A percentile compares a stretch with the other conserved stretches of the same genome.
phyloP scores from a whole-genome alignment of 768 basidiomycete species.

The Boletellus ananas region DNA sequence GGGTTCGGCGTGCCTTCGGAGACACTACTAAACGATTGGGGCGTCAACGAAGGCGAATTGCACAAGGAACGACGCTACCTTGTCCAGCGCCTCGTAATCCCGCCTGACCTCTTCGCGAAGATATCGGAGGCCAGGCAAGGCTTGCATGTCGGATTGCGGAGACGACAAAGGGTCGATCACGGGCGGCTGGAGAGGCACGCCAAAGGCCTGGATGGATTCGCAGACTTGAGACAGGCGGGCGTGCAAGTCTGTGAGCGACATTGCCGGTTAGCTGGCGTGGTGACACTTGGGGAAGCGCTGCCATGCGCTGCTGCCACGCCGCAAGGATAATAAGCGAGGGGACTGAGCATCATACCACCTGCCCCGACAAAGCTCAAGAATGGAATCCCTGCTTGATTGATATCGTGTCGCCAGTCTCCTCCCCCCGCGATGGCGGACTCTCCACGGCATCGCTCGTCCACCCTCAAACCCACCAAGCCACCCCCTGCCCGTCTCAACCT shows the following conservation, averaged over 20 bases:
- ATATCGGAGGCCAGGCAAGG: conserved; percentile 38
- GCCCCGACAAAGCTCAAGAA: neutral
- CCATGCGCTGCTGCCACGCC: too few species aligned
- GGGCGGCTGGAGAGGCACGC: conserved; percentile 24
- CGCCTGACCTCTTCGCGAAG: conserved; percentile 41
- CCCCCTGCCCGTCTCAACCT: conserved; percentile 8
- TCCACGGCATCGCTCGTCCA: conserved; percentile 21
- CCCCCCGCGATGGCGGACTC: conserved; percentile 4
- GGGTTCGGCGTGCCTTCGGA: conserved; percentile 34
- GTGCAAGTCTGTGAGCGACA: conserved; percentile 1
- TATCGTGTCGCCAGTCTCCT: neutral
- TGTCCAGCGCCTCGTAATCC: conserved; percentile 41
- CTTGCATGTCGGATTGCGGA: conserved; percentile 6
- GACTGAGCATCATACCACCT: too few species aligned
- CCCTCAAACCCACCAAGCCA: conserved; percentile 8
- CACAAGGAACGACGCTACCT: conserved; percentile 25
- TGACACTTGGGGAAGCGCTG: too few species aligned
- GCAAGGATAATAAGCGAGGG: too few species aligned
- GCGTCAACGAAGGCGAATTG: neutral
- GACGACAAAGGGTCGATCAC: conserved; percentile 27
- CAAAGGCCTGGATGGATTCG: conserved; percentile 18
- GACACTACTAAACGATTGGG: conserved; percentile 53
- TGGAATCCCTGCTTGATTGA: neutral
- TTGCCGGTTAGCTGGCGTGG: too few species aligned
- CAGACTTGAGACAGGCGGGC: conserved; percentile 3